phyloP scores from a whole-genome alignment of 345 rosid species.

The Clarkia xantiana region DNA sequence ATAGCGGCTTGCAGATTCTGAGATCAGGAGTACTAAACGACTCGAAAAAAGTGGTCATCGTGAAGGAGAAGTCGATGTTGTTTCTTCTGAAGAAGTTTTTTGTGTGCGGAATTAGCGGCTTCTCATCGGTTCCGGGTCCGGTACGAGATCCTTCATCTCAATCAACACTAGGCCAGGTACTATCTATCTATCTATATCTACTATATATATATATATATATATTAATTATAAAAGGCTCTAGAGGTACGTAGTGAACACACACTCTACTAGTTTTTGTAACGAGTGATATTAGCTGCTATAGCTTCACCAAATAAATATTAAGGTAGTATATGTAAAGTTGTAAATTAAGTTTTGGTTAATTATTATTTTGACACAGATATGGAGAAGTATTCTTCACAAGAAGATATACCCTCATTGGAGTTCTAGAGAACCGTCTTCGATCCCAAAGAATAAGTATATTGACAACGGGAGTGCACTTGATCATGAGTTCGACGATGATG shows the following conservation, averaged over 20 bases:
- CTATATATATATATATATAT: too few species aligned
- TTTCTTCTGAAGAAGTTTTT: conserved; percentile 60
- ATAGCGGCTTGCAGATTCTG: background rate
- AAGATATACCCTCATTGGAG: conserved; percentile 54
- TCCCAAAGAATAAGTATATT: conserved; percentile 26
- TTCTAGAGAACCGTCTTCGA: conserved; percentile 13
- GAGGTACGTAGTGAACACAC: too few species aligned
- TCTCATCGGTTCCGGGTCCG: conserved; percentile 26
- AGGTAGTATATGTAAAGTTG: too few species aligned
- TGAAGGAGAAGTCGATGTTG: conserved; percentile 32
- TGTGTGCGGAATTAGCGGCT: conserved; percentile 37
- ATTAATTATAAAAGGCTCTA: too few species aligned
- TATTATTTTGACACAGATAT: conserved; percentile 19
- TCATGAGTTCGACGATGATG: background rate
- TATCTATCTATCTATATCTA: too few species aligned
- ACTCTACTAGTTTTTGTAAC: too few species aligned
- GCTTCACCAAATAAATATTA: too few species aligned
- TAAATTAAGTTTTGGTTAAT: background rate
- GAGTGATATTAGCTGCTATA: too few species aligned
- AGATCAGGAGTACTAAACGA: background rate
- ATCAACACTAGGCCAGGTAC: conserved; percentile 60
- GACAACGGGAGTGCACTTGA: conserved; percentile 17
- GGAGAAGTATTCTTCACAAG: conserved; percentile 53
- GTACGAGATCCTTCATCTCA: conserved; percentile 37
- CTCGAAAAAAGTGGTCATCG: conserved; percentile 11